Evolutionary conservation across 371 early-diverging fungal genomes (phyloP).

Genomic region (Mortierella sp.): DNA sequence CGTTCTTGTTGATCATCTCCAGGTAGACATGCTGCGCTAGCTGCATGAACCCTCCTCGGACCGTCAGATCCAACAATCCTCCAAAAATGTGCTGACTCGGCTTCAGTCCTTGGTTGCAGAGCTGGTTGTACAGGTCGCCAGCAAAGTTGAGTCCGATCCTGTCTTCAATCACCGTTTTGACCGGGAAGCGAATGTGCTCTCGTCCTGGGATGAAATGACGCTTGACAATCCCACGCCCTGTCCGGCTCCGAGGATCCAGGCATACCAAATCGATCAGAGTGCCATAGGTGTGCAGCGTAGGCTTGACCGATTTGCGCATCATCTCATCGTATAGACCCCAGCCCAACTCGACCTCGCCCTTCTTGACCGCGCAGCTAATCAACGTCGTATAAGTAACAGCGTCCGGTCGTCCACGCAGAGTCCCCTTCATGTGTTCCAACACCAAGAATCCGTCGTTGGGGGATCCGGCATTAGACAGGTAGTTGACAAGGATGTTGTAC

Average conservation of each 20-base stretch:
- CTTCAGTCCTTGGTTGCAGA: constrained; percentile 38
- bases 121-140: constrained; percentile 36
- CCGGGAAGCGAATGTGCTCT: constrained; percentile 26
- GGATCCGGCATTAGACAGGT: constrained; percentile 5
- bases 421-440: constrained; percentile 36
- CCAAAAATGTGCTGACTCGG: constrained; percentile 51
- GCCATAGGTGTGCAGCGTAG: constrained; percentile 29
- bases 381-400: constrained; percentile 38
- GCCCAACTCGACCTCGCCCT: constrained; percentile 26
- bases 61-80: constrained; percentile 25
- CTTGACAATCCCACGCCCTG: constrained; percentile 24
- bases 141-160: constrained; percentile 44
- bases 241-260: constrained; percentile 32
- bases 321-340: constrained; percentile 50
- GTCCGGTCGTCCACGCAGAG: constrained; percentile 17
- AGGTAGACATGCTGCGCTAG: constrained; percentile 34
- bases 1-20: constrained; percentile 38
- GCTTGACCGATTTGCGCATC: constrained; percentile 25
- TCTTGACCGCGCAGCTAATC: constrained; percentile 28
- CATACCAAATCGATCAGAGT: constrained; percentile 35
- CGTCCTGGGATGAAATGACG: constrained; percentile 16
- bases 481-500: constrained; percentile 35
- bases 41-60: constrained; percentile 24
- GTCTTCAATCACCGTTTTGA: constrained; percentile 32
- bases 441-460: constrained; percentile 33